These are phyloP conservation scores for Zygoascus tannicola DNA, from an alignment of 805 yeast genomes.

Conservation along the genomic window DNA sequence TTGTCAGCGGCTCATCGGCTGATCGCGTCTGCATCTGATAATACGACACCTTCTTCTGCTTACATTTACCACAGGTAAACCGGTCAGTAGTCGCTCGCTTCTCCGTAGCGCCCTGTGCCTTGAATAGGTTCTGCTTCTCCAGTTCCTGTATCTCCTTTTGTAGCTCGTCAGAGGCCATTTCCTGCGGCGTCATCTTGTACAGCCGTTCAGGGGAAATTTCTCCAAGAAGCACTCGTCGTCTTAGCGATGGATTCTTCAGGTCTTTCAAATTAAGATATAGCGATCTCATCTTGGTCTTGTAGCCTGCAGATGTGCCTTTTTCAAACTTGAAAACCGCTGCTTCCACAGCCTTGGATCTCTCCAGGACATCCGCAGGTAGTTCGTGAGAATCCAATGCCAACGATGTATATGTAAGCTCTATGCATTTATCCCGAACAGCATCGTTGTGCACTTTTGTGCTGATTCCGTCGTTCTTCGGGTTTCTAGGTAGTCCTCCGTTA, in stretches of 20 bases:
- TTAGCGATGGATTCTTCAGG: constrained; percentile 78
- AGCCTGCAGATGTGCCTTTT: constrained; percentile 44
- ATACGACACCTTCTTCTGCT: constrained; percentile 91
- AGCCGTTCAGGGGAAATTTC: constrained; percentile 57
- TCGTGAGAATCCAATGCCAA: constrained; percentile 68
- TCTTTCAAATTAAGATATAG: constrained; percentile 81
- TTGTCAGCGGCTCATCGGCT: constrained; percentile 97
- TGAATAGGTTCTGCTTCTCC: constrained; percentile 81
- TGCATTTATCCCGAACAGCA: constrained; percentile 72
- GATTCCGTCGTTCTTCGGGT: constrained; percentile 72
- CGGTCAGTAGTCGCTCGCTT: constrained; percentile 94
- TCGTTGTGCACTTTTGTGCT: constrained; percentile 61
- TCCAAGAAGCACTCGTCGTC: constrained; percentile 58
- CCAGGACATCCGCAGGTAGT: constrained; percentile 50
- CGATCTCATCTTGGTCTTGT: constrained; percentile 77
- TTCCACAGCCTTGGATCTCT: constrained; percentile 65
- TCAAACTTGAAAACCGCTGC: constrained; percentile 54
- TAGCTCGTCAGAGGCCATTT: constrained; percentile 87
- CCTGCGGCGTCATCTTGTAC: constrained; percentile 81
- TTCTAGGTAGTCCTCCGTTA: constrained; percentile 52
- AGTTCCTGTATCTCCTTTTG: constrained; percentile 78
- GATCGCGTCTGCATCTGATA: constrained; percentile 97
- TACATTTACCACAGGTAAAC: constrained; percentile 96
- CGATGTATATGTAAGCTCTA: constrained; percentile 79
- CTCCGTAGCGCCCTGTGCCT: constrained; percentile 96